phyloP scores from a whole-genome alignment of 108 stramenopile genomes.

The Conticribra weissflogii region DNA sequence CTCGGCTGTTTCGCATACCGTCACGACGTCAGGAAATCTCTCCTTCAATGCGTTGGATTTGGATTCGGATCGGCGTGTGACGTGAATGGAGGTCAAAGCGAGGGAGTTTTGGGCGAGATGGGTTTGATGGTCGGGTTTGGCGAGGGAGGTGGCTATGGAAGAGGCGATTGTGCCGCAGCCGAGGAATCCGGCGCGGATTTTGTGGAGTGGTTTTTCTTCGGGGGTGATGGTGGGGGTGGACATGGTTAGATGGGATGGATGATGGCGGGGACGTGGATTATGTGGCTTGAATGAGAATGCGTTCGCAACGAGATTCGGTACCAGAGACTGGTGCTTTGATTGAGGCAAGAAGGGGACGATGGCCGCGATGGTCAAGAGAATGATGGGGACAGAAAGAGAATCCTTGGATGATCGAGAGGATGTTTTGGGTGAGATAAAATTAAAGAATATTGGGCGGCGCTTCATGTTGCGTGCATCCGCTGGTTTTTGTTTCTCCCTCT shows the following conservation, averaged over 20 bases:
- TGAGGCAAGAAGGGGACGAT: too few relatives aligned
- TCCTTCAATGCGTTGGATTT: slow-evolving; percentile 54
- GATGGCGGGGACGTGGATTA: background rate
- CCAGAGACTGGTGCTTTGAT: too few relatives aligned
- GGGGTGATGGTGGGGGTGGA: background rate
- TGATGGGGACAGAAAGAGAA: too few relatives aligned
- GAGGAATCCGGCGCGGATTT: slow-evolving; percentile 63
- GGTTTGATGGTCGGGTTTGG: slow-evolving; percentile 10
- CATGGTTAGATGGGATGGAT: background rate
- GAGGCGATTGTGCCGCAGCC: slow-evolving; percentile 87
- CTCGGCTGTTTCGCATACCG: slow-evolving; percentile 66
- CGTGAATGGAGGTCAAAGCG: slow-evolving; percentile 44
- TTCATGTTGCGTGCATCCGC: too few relatives aligned
- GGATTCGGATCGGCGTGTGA: slow-evolving; percentile 63
- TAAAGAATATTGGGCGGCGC: too few relatives aligned
- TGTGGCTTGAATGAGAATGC: too few relatives aligned
- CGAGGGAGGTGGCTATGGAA: slow-evolving; percentile 73
- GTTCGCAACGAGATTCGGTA: too few relatives aligned
- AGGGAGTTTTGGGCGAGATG: slow-evolving; percentile 18
- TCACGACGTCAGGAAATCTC: slow-evolving; percentile 50
- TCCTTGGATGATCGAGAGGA: too few relatives aligned
- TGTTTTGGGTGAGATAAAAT: too few relatives aligned
- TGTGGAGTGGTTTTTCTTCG: background rate
- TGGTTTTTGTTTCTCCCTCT: too few relatives aligned
- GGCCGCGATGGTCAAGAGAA: too few relatives aligned